Percentiles rank a stretch among this genome's conserved stretches.
Conservation (phyloP, 164 flowering plant species). For the Amborella trichopoda region DNA sequence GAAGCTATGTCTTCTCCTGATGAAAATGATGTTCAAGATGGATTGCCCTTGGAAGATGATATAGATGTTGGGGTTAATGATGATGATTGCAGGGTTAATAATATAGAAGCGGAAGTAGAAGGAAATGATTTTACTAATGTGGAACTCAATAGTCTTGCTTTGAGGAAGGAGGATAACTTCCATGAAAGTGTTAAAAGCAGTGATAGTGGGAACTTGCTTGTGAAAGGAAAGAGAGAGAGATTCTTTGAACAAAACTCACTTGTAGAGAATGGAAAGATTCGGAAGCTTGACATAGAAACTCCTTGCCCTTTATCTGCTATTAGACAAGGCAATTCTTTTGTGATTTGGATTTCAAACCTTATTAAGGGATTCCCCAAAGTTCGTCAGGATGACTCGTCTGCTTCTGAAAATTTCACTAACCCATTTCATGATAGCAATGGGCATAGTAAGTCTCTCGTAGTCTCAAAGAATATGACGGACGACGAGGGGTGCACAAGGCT, state of each 20-base stretch:
- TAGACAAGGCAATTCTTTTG: constrained; percentile 51
- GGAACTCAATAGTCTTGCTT: not conserved
- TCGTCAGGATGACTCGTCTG: constrained; percentile 17
- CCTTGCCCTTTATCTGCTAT: constrained; percentile 21
- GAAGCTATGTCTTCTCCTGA: not conserved
- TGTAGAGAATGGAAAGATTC: constrained; percentile 33
- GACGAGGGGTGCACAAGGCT: constrained; percentile 15
- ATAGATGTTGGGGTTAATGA: constrained; percentile 18
- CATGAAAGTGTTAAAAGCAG: constrained; percentile 78
- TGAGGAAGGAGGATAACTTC: constrained; percentile 36
- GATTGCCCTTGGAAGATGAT: not conserved
- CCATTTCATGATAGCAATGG: constrained; percentile 14
- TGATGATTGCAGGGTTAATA: not conserved
- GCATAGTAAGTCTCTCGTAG: constrained; percentile 12
- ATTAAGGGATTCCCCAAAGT: constrained; percentile 38
- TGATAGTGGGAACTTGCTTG: constrained; percentile 34
- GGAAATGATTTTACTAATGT: constrained; percentile 7
- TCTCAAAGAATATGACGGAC: constrained; percentile 7
- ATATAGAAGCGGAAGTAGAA: constrained; percentile 23
- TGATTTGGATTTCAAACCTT: constrained; percentile 82
- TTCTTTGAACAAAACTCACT: constrained; percentile 24
- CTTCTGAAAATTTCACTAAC: constrained; percentile 22
- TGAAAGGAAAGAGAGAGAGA: constrained; percentile 34
- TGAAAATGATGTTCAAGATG: not conserved
- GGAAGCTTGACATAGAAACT: constrained; percentile 18